Conservation (phyloP, 495 filamentous ascomycete species). For the Cetradonia linearis region DNA sequence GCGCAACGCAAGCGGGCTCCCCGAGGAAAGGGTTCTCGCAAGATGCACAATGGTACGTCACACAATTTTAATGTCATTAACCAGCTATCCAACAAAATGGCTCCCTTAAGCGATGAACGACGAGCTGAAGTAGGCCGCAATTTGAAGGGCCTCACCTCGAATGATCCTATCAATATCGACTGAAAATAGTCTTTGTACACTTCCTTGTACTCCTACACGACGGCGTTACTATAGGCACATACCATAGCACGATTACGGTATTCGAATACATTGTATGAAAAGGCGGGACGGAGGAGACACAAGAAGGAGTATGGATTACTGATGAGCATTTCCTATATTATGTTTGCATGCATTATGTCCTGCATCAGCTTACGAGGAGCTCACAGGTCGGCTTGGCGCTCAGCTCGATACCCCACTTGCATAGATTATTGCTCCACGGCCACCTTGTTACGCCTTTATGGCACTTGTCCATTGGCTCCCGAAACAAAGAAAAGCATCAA, state of each 20-base stretch:
- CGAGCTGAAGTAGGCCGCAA: conserved; percentile 11
- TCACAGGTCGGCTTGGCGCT: conserved; percentile 16
- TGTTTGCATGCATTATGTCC: conserved; percentile 7
- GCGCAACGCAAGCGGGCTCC: not conserved
- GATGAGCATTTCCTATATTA: not conserved
- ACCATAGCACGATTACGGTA: not conserved
- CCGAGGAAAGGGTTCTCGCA: not conserved
- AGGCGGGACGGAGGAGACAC: not conserved
- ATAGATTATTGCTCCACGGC: conserved; percentile 9
- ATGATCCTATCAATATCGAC: conserved; percentile 17
- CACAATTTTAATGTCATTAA: not conserved
- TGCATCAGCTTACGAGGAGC: conserved; percentile 13
- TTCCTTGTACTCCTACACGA: too few species aligned
- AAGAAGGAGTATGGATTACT: not conserved
- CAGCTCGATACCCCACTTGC: conserved; percentile 15
- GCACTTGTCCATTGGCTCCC: not conserved
- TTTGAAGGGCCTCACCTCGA: not conserved
- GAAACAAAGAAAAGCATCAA: not conserved
- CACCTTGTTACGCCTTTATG: not conserved
- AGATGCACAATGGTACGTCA: not conserved
- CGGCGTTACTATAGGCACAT: not conserved
- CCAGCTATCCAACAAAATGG: conserved; percentile 8
- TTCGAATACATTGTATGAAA: not conserved
- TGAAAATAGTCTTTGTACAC: not conserved
- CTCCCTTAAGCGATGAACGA: conserved; percentile 9